These are phyloP conservation scores for Hypoxylon fragiforme DNA, from an alignment of 495 filamentous ascomycete species.

Conservation along the genomic window DNA sequence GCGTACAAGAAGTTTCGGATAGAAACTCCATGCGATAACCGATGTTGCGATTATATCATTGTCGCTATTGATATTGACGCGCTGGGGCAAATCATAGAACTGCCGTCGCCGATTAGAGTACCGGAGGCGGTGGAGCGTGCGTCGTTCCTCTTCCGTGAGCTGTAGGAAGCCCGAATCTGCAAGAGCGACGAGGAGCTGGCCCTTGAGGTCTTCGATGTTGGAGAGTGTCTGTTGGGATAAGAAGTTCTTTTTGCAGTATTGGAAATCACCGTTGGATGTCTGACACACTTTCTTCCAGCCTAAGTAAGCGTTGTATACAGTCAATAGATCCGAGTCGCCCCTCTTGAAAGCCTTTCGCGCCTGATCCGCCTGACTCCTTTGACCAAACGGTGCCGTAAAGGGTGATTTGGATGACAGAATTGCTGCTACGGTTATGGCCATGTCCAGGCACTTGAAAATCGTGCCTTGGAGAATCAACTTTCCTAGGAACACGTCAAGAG, in stretches of 20 bases:
- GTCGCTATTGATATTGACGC: conserved; percentile 70
- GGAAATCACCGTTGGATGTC: conserved; percentile 65
- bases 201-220: conserved; percentile 93
- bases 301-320: conserved; percentile 89
- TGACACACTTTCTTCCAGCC: conserved; percentile 81
- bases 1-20: conserved; percentile 84
- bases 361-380: conserved; percentile 75
- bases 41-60: conserved; percentile 78
- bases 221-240: conserved; percentile 78
- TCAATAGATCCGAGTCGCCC: conserved; percentile 89
- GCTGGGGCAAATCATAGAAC: conserved; percentile 78
- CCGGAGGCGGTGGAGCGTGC: conserved; percentile 61
- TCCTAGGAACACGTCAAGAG: conserved; percentile 90
- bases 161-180: conserved; percentile 80
- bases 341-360: conserved; percentile 76
- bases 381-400: conserved; percentile 82
- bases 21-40: conserved; percentile 89
- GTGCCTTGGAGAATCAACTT: conserved; percentile 85
- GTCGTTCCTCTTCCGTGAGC: conserved; percentile 69
- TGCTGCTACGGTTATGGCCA: conserved; percentile 84
- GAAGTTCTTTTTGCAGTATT: conserved; percentile 92
- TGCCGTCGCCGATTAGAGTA: conserved; percentile 58
- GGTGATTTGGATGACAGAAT: conserved; percentile 94
- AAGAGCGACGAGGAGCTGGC: conserved; percentile 79
- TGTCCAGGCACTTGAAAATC: conserved; percentile 89